These are phyloP conservation scores for Brassica incana DNA, from an alignment of 345 rosid genomes.

Conservation along the genomic window DNA sequence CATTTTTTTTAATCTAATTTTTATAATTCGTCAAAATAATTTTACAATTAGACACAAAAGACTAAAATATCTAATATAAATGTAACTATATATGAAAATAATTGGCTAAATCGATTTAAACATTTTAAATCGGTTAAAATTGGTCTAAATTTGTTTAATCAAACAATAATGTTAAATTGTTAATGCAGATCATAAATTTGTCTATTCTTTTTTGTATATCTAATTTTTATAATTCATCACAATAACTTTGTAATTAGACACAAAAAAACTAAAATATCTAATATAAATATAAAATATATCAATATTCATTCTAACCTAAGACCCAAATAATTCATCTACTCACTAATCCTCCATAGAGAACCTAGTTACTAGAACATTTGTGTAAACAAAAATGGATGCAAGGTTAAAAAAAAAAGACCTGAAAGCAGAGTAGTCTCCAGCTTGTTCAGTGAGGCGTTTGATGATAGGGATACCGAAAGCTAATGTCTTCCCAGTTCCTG, in stretches of 20 bases:
- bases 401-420: constrained; percentile 47
- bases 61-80: no score
- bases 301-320: no score
- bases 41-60: not conserved
- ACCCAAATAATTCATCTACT: not conserved
- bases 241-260: no score
- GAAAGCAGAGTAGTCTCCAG: constrained; percentile 41
- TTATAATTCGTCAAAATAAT: not conserved
- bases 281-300: no score
- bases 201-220: not conserved
- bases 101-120: no score
- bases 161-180: not conserved
- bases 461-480: constrained; percentile 95
- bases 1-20: no score
- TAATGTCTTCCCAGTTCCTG: constrained; percentile 97
- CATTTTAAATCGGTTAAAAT: not conserved
- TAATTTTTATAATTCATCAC: not conserved
- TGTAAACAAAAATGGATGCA: not conserved
- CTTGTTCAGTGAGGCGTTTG: constrained; percentile 70
- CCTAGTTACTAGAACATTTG: not conserved
- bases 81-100: not conserved
- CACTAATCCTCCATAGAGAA: not conserved
- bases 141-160: not conserved
- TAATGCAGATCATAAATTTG: not conserved
- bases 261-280: no score